These are phyloP conservation scores for Acanthamoeba culbertsoni DNA, from an alignment of 208 protist genomes.

Conservation along the genomic window DNA sequence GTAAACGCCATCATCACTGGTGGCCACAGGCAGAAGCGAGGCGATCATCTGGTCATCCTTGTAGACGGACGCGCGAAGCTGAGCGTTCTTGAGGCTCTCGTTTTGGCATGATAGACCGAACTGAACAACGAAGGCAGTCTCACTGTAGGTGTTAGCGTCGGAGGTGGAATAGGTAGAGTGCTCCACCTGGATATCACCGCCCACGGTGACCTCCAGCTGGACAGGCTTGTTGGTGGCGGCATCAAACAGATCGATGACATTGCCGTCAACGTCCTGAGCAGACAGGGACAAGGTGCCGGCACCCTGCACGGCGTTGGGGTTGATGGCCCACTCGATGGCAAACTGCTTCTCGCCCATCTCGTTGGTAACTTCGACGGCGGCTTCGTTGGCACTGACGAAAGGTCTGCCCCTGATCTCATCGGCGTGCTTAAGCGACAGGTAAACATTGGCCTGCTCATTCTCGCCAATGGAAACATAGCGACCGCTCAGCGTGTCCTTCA, in stretches of 20 bases:
- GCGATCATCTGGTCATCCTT: not conserved
- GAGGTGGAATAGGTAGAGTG: constrained; percentile 20
- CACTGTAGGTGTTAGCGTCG: not conserved
- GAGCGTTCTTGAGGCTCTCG: constrained; percentile 42
- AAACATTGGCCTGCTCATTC: not conserved
- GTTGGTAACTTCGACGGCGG: not conserved
- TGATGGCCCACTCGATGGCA: constrained; percentile 27
- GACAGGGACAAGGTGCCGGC: not conserved
- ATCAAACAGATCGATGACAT: not conserved
- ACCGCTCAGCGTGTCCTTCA: constrained; percentile 33
- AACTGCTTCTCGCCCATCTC: not conserved
- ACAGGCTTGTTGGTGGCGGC: not conserved
- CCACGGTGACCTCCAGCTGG: not conserved
- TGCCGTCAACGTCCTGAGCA: constrained; percentile 39
- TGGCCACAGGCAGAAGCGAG: not conserved
- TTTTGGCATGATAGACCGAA: constrained; percentile 48
- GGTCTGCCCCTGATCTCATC: not conserved
- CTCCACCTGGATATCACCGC: constrained; percentile 53
- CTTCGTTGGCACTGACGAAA: not conserved
- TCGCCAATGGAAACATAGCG: not conserved
- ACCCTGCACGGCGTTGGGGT: constrained; percentile 60
- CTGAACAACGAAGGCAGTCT: constrained; percentile 39
- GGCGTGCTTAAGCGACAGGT: constrained; percentile 34
- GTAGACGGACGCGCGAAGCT: constrained; percentile 21
- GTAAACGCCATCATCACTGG: constrained; percentile 31